Percentiles rank a stretch among this genome's conserved stretches.
Conservation (phyloP, 2,329 filamentous ascomycete genomes). For the Pleomassaria siparia region DNA sequence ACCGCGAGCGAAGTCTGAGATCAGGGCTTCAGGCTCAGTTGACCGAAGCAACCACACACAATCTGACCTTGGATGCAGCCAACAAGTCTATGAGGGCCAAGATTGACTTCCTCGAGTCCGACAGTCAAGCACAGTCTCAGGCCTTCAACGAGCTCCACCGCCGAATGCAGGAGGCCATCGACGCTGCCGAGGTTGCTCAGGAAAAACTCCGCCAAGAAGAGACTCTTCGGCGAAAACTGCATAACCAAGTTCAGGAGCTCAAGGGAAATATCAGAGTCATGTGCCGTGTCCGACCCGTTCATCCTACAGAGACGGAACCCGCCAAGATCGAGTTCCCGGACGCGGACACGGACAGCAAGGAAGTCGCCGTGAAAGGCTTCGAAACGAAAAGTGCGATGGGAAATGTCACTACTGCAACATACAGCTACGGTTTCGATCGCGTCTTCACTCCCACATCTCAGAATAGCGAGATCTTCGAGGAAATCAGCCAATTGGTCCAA, state of each 20-base stretch:
- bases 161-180: conserved; percentile 75
- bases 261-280: conserved; percentile 99
- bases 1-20: conserved; percentile 64
- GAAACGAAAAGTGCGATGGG: conserved; percentile 82
- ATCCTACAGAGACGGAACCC: conserved; percentile 60
- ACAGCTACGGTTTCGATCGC: conserved; percentile 88
- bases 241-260: conserved; percentile 96
- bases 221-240: conserved; percentile 83
- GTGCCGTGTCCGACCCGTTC: conserved; percentile 83
- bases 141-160: conserved; percentile 81
- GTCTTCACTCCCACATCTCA: conserved; percentile 78
- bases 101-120: conserved; percentile 86
- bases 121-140: conserved; percentile 84
- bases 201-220: conserved; percentile 90
- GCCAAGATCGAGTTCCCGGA: conserved; percentile 82
- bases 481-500: conserved; percentile 96
- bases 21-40: conserved; percentile 59
- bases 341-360: conserved; percentile 75
- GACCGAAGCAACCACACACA: conserved; percentile 43
- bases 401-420: conserved; percentile 73
- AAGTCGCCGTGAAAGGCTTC: conserved; percentile 80
- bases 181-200: conserved; percentile 67
- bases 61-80: conserved; percentile 67
- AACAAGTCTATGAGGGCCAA: conserved; percentile 76
- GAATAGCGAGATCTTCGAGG: conserved; percentile 88